phyloP scores from a whole-genome alignment of 2,329 filamentous ascomycete species.

The Tolypocladium tropicale region DNA sequence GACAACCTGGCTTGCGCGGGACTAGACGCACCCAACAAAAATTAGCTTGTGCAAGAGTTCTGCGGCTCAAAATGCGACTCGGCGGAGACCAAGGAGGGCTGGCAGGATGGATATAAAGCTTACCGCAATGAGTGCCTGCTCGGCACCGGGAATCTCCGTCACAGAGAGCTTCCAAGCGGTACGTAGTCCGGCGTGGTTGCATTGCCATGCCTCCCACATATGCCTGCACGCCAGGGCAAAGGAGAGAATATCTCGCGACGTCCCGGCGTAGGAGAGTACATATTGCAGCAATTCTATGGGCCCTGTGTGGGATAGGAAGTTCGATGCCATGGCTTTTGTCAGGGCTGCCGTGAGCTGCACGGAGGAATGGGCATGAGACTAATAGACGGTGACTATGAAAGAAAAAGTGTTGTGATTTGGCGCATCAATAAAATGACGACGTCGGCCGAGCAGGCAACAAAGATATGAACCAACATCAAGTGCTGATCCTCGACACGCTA shows the following conservation, averaged over 20 bases:
- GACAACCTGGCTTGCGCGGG: background rate
- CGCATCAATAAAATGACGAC: no score
- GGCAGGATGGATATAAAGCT: no score
- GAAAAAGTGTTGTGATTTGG: no score
- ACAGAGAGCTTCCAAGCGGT: background rate
- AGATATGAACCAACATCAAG: no score
- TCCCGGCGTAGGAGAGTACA: background rate
- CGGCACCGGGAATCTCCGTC: background rate
- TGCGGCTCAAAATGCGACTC: background rate
- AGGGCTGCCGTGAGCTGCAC: background rate
- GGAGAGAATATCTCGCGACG: background rate
- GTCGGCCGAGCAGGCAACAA: no score
- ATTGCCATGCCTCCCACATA: background rate
- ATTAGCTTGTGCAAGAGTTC: no score
- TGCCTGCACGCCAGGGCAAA: background rate
- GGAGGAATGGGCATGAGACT: background rate
- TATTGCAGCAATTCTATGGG: background rate
- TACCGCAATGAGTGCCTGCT: background rate
- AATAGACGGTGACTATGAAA: background rate
- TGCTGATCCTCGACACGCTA: no score
- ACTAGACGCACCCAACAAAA: background rate
- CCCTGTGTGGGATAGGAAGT: background rate
- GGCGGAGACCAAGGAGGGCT: background rate
- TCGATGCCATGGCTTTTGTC: background rate
- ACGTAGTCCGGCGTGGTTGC: background rate